phyloP scores from a whole-genome alignment of 73 alveolate genomes.

The Tetrahymena thermophila region DNA sequence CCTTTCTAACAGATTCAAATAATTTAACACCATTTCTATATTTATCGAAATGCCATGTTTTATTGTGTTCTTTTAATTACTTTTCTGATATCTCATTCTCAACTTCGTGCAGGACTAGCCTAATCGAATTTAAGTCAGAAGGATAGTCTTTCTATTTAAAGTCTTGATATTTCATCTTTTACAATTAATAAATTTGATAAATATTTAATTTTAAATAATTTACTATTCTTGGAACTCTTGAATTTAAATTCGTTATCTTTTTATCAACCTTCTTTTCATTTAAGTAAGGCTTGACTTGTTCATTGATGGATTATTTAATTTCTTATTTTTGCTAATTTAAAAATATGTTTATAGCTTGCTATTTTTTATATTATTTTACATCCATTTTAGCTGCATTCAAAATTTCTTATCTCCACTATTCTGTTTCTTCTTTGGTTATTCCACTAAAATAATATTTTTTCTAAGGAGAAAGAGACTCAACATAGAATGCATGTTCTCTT shows the following conservation, averaged over 20 bases:
- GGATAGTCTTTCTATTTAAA: neutral
- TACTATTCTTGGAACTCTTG: neutral
- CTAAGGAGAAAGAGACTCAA: slow-evolving; percentile 9
- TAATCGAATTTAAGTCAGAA: neutral
- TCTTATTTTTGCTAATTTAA: neutral
- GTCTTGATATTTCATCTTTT: neutral
- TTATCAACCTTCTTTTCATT: neutral
- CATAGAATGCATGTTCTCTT: slow-evolving; percentile 36
- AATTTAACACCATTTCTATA: slow-evolving; percentile 43
- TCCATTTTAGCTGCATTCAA: slow-evolving; percentile 16
- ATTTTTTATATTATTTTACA: neutral
- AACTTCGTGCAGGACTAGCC: neutral
- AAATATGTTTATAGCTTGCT: neutral
- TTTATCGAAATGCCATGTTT: slow-evolving; percentile 35
- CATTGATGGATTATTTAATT: slow-evolving; percentile 1
- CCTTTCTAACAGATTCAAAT: neutral
- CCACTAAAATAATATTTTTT: slow-evolving; percentile 34
- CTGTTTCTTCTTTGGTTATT: slow-evolving; percentile 22
- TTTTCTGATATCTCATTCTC: neutral
- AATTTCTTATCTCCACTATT: slow-evolving; percentile 36
- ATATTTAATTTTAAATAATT: neutral
- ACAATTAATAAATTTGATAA: neutral
- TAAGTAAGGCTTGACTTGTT: neutral
- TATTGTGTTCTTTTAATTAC: neutral
- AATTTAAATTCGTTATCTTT: neutral